These are phyloP conservation scores for Puccinia coronata DNA, from an alignment of 1,284 basidiomycete genomes.

Conservation along the genomic window DNA sequence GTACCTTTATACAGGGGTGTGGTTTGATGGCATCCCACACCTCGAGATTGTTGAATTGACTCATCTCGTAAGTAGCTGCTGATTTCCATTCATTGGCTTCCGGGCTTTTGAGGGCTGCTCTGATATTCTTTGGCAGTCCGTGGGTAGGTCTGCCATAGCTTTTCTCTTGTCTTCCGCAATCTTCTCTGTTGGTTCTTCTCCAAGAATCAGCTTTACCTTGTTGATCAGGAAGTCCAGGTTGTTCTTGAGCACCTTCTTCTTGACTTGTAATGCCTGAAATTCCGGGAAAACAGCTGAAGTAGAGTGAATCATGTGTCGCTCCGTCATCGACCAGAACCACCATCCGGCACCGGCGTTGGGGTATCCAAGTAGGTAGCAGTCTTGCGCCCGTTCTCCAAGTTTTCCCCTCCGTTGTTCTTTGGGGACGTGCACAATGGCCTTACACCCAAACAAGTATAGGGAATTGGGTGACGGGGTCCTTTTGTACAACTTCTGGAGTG, in stretches of 20 bases:
- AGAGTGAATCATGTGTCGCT: too few relatives aligned
- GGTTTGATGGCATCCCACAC: too few relatives aligned
- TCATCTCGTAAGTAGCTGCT: not conserved
- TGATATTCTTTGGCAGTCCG: too few relatives aligned
- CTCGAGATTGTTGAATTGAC: too few relatives aligned
- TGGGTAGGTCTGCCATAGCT: not conserved
- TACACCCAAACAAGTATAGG: not conserved
- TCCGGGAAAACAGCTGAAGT: constrained; percentile 13
- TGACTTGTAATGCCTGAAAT: not conserved
- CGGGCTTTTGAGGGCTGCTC: not conserved
- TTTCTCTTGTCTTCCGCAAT: not conserved
- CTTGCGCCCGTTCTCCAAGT: too few relatives aligned
- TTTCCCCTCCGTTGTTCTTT: not conserved
- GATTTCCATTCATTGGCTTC: not conserved
- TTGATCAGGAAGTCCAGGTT: not conserved
- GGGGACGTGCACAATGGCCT: not conserved
- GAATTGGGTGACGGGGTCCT: too few relatives aligned
- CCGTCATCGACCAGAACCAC: too few relatives aligned
- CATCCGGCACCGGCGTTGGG: not conserved
- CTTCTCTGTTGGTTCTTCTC: not conserved
- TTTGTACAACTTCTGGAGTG: not conserved
- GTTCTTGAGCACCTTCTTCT: not conserved
- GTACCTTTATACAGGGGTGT: too few relatives aligned
- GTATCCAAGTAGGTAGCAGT: not conserved
- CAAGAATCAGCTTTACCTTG: too few relatives aligned